These are phyloP conservation scores for Pseudofabraea citricarpa DNA, from an alignment of 2,329 filamentous ascomycete species.

Conservation along the genomic window DNA sequence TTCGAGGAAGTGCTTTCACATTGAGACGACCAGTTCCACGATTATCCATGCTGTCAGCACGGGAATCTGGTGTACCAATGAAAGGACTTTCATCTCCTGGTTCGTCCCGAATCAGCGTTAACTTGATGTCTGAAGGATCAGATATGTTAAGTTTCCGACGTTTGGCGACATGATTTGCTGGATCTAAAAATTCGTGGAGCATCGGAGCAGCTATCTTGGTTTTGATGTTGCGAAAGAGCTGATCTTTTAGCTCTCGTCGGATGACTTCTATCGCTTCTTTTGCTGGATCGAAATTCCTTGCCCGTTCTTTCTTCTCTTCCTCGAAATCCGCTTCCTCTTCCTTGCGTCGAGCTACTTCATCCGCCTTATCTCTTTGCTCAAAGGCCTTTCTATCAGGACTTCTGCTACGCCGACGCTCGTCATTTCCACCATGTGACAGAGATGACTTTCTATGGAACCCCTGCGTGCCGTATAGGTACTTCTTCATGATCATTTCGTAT, in stretches of 20 bases:
- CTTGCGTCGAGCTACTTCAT: conserved; percentile 59
- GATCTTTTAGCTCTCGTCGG: conserved; percentile 75
- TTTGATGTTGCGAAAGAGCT: conserved; percentile 84
- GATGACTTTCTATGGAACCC: conserved; percentile 9
- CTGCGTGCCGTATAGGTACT: conserved; percentile 41
- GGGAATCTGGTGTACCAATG: conserved; percentile 60
- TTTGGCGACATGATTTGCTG: conserved; percentile 73
- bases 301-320: conserved; percentile 83
- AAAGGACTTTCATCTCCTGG: conserved; percentile 55
- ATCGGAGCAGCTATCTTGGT: conserved; percentile 78
- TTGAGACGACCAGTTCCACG: conserved; percentile 49
- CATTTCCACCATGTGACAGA: conserved; percentile 8
- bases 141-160: conserved; percentile 73
- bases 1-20: conserved; percentile 65
- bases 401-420: conserved; percentile 34
- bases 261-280: conserved; percentile 75
- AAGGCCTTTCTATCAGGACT: conserved; percentile 35
- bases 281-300: conserved; percentile 87
- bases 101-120: conserved; percentile 50
- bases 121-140: conserved; percentile 58
- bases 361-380: conserved; percentile 54
- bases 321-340: conserved; percentile 82
- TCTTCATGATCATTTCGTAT: conserved; percentile 88
- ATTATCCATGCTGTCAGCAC: conserved; percentile 57
- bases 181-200: conserved; percentile 77